Evolutionary conservation across 169 alveolate species (phyloP).

Genomic region (Miamiensis avidus): DNA sequence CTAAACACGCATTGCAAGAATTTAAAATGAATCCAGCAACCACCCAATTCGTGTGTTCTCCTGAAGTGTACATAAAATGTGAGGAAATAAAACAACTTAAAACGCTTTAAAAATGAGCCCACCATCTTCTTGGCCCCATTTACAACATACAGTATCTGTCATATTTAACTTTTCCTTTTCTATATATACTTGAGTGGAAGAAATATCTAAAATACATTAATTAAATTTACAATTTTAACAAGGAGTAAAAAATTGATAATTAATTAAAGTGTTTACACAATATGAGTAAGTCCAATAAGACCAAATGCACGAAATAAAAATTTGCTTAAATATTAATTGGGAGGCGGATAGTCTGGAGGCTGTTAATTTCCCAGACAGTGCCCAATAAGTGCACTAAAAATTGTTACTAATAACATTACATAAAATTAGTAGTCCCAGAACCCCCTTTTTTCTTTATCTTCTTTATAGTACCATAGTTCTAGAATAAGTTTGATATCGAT

Average conservation of each 20-base stretch:
- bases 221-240: too few relatives aligned
- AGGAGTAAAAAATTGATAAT: too few relatives aligned
- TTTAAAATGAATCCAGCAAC: not conserved
- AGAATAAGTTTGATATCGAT: not conserved
- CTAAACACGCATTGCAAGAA: not conserved
- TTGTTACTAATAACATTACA: not conserved
- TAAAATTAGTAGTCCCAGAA: not conserved
- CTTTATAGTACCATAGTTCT: not conserved
- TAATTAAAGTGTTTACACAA: not conserved
- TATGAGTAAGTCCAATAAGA: not conserved
- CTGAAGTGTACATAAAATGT: not conserved
- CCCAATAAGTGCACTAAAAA: not conserved
- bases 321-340: not conserved
- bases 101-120: not conserved
- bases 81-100: not conserved
- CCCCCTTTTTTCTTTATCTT: not conserved
- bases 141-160: not conserved
- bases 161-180: not conserved
- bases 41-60: not conserved
- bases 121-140: not conserved
- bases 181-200: not conserved
- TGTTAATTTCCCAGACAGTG: not conserved
- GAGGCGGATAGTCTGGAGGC: not conserved
- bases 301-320: not conserved
- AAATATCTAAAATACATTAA: not conserved